A percentile compares a stretch with the other conserved stretches of the same genome.
phyloP scores from a whole-genome alignment of 768 basidiomycete genomes.

The Tulasnella sp. region DNA sequence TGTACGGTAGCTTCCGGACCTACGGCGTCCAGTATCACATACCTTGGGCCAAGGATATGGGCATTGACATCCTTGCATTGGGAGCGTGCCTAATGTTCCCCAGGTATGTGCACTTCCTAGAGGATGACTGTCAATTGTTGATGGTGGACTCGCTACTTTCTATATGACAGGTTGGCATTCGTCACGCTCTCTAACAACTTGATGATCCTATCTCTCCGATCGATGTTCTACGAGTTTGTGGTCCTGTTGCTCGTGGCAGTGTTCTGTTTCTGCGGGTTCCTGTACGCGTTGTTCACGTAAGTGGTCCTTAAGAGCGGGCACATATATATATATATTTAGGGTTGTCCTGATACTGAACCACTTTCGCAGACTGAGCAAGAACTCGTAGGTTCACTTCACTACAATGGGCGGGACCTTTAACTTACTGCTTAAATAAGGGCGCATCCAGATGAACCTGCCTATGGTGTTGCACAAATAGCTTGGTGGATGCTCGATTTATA shows the following conservation, averaged over 20 bases:
- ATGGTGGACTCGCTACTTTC: too few species aligned
- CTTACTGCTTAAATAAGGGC: too few species aligned
- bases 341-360: not conserved
- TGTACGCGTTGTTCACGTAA: slow-evolving; percentile 89
- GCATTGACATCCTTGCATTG: slow-evolving; percentile 75
- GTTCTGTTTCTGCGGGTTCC: slow-evolving; percentile 86
- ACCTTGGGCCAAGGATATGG: slow-evolving; percentile 54
- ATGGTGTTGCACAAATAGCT: too few species aligned
- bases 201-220: slow-evolving; percentile 54
- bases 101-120: slow-evolving; percentile 34
- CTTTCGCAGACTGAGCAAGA: too few species aligned
- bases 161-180: slow-evolving; percentile 67
- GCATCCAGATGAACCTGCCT: too few species aligned
- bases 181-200: slow-evolving; percentile 64
- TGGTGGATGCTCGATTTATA: slow-evolving; percentile 93
- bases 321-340: not conserved
- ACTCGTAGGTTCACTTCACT: too few species aligned
- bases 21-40: slow-evolving; percentile 64
- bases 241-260: slow-evolving; percentile 75
- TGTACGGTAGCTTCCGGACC: slow-evolving; percentile 65
- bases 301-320: slow-evolving; percentile 30
- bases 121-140: not conserved
- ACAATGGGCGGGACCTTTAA: too few species aligned
- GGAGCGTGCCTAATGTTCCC: slow-evolving; percentile 90
- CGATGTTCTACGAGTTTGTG: slow-evolving; percentile 87